Conservation (phyloP, 2,329 filamentous ascomycete genomes). For the Claviceps pusilla region DNA sequence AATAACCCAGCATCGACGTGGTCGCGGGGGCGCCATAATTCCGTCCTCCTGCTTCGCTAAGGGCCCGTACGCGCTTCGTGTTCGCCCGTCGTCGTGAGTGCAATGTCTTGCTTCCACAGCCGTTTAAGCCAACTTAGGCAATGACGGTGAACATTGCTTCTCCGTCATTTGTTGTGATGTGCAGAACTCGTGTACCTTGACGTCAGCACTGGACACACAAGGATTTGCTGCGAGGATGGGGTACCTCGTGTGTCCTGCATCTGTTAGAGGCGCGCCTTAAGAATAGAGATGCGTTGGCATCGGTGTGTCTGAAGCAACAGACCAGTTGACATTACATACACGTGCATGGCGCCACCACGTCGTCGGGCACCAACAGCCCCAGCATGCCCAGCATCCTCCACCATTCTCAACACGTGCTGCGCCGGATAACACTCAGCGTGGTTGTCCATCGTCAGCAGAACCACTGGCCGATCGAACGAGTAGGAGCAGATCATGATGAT, state of each 20-base stretch:
- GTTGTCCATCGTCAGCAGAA: neutral
- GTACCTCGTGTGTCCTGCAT: neutral
- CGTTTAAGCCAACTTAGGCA: neutral
- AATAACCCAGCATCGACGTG: neutral
- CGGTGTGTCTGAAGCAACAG: neutral
- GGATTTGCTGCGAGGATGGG: neutral
- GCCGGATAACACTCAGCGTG: neutral
- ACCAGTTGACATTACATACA: neutral
- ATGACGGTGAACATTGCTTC: neutral
- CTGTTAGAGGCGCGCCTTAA: neutral
- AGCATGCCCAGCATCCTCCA: neutral
- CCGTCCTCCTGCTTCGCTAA: neutral
- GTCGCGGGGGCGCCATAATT: neutral
- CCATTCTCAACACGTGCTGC: neutral
- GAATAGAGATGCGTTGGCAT: neutral
- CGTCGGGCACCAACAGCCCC: slow-evolving; percentile 1
- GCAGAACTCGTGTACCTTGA: slow-evolving; percentile 1
- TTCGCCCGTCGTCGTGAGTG: neutral
- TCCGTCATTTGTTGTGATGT: neutral
- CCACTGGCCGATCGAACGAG: neutral
- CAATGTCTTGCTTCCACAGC: neutral
- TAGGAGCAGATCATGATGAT: neutral
- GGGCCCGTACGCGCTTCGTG: neutral
- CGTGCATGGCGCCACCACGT: slow-evolving; percentile 2
- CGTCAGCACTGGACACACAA: neutral